Percentiles rank a stretch among this genome's conserved stretches.
Evolutionary conservation across 1,284 basidiomycete species (phyloP).

Genomic region (Malassezia yamatoensis): DNA sequence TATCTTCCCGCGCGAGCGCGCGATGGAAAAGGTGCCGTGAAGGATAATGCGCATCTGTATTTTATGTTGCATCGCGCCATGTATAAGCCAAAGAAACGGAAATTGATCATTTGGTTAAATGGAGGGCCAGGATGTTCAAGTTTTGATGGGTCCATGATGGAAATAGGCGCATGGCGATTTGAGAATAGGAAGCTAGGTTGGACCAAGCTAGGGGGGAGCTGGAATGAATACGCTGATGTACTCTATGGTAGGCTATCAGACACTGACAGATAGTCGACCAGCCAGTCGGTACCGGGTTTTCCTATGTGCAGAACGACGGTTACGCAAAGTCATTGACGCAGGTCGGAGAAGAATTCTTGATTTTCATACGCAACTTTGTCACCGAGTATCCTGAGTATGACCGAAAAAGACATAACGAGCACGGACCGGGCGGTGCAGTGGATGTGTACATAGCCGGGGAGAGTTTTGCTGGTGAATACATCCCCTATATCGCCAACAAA

Average conservation of each 20-base stretch:
- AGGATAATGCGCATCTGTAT: slow-evolving; percentile 63
- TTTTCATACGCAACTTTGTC: slow-evolving; percentile 81
- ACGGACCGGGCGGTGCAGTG: slow-evolving; percentile 60
- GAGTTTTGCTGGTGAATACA: slow-evolving; percentile 30
- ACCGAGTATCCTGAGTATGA: slow-evolving; percentile 77
- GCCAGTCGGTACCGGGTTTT: slow-evolving; percentile 88
- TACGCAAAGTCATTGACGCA: slow-evolving; percentile 62
- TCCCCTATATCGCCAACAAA: slow-evolving; percentile 59
- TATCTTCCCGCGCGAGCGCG: slow-evolving; percentile 31
- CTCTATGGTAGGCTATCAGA: slow-evolving; percentile 56
- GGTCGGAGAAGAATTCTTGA: slow-evolving; percentile 68
- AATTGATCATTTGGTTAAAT: slow-evolving; percentile 93
- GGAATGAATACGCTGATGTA: slow-evolving; percentile 98
- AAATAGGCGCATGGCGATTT: slow-evolving; percentile 72
- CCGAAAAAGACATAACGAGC: slow-evolving; percentile 21
- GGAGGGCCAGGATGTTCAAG: slow-evolving; percentile 92
- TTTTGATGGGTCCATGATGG: slow-evolving; percentile 97
- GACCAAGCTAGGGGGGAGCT: slow-evolving; percentile 64
- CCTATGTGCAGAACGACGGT: slow-evolving; percentile 72
- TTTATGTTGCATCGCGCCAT: slow-evolving; percentile 85
- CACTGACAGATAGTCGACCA: slow-evolving; percentile 59
- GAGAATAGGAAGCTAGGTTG: slow-evolving; percentile 67
- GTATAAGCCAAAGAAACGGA: slow-evolving; percentile 71
- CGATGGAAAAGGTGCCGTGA: slow-evolving; percentile 9
- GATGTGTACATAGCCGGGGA: slow-evolving; percentile 47